Evolutionary conservation across 805 yeast genomes (phyloP).

Genomic region (Ogataea pini): DNA sequence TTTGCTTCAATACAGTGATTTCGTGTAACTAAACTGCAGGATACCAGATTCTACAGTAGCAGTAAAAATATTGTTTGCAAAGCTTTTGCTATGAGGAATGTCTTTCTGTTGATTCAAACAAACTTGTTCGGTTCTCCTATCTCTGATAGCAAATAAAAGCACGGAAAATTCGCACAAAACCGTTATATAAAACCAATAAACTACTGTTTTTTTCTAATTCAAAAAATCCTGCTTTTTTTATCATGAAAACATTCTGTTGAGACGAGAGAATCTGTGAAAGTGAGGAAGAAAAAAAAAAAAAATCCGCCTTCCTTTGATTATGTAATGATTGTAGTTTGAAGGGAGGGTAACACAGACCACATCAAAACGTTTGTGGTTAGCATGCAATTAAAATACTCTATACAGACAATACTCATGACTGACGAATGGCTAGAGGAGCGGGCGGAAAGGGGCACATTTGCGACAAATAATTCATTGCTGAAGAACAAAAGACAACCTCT

Average conservation of each 20-base stretch:
- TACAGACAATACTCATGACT: too few species aligned
- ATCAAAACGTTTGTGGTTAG: not conserved
- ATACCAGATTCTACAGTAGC: conserved; percentile 8
- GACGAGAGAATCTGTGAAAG: conserved; percentile 8
- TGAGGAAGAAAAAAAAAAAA: not conserved
- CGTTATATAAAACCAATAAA: not conserved
- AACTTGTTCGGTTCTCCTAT: not conserved
- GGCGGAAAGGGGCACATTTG: too few species aligned
- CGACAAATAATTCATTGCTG: too few species aligned
- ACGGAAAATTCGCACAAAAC: conserved; percentile 2
- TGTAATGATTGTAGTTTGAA: too few species aligned
- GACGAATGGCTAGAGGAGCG: too few species aligned
- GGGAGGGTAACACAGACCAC: conserved; percentile 2
- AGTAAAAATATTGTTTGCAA: not conserved
- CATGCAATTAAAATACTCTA: not conserved
- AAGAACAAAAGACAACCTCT: too few species aligned
- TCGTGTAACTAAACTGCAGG: conserved; percentile 8
- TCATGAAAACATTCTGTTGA: conserved; percentile 17
- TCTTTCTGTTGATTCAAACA: not conserved
- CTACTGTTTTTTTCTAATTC: too few species aligned
- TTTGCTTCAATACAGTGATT: not conserved
- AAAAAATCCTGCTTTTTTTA: conserved; percentile 6
- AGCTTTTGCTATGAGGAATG: not conserved
- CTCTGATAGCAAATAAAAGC: not conserved
- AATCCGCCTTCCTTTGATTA: not conserved